Base-by-base conservation (phyloP, 2,329 filamentous ascomycete genomes). In the Ophiognomonia clavigignenti-juglandacearum region DNA sequence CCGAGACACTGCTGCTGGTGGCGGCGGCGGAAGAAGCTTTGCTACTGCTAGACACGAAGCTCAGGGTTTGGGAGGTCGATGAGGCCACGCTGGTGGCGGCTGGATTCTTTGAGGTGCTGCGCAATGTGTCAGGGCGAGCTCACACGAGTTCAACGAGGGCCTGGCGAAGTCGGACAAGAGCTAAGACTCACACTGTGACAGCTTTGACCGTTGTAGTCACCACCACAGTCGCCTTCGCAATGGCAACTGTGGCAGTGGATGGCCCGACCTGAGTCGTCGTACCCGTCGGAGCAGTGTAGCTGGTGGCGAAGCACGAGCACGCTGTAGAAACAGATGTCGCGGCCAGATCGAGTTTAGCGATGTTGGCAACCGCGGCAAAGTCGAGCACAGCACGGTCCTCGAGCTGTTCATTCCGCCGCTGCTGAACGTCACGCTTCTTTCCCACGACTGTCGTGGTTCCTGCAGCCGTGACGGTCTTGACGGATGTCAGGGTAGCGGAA, bases 371-470 rank as follows among this genome's bases (percentile, higher is more conserved):
- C n/a, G 20, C 29, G 2, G 47, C 47, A 8, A 49, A 49, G 14
- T 49, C 47, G 11, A 45, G 7, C 32, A 36, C 5, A 8, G 37
- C 16, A 4, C 42, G 42, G 32, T 40, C 31, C 20, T 49, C 37
- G 9, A 49, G 42, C 13, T 45, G 23, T 9, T 19, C 13, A 14
- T 26, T 22, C 22, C 27, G 22, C 35, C n/a, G n/a, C n/a, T 34
- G 10, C 23, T 29, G 7, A 14, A 40, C 19, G 1, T 41, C 37
- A 2, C 47, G 47, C 42, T 49, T 49, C 4, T 31, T 42, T 9
- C 45, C 38, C 29, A 45, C 7, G 14, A 49, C 19, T 8, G 47
- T 49, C 4, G 47, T 45, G 1, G 47, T 45, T n/a, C 29, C 31
- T 3, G 37, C 20, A 9, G 35, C 38, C 3, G 47, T 49, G 11